Evolutionary conservation across 208 protist species (phyloP).

Genomic region (Crithidia thermophila): DNA sequence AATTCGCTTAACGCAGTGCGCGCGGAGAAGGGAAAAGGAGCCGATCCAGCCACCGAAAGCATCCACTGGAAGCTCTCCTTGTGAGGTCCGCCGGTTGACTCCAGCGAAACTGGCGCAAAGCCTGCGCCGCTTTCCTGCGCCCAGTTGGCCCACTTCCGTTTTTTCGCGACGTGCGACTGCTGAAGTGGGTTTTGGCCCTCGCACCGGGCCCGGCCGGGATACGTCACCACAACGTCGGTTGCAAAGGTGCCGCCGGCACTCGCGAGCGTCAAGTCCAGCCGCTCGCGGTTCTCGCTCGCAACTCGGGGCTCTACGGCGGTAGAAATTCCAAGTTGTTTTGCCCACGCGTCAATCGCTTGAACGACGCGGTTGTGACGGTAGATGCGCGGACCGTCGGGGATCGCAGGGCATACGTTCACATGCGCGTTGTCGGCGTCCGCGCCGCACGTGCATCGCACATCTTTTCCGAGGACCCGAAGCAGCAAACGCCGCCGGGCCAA

Average conservation of each 20-base stretch:
- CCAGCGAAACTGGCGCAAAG: constrained; percentile 32
- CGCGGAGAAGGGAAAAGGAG: constrained; percentile 21
- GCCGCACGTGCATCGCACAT: constrained; percentile 19
- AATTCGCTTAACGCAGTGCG: constrained; percentile 17
- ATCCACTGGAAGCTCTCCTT: constrained; percentile 30
- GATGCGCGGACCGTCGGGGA: constrained; percentile 10
- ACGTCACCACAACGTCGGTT: constrained; percentile 37
- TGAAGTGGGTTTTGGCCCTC: constrained; percentile 5
- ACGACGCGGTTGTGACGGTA: constrained; percentile 34
- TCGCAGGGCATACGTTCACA: constrained; percentile 31
- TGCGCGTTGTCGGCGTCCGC: constrained; percentile 31
- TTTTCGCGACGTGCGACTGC: constrained; percentile 8
- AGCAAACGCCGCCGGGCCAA: constrained; percentile 26
- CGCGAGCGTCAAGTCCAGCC: constrained; percentile 29
- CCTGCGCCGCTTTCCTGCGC: constrained; percentile 6
- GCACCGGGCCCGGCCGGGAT: constrained; percentile 15
- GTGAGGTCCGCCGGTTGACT: constrained; percentile 31
- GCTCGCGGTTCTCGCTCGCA: constrained; percentile 5
- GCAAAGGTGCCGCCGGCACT: constrained; percentile 10
- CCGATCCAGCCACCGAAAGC: neutral
- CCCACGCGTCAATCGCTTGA: constrained; percentile 19
- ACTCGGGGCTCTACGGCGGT: constrained; percentile 14
- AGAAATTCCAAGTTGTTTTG: constrained; percentile 18
- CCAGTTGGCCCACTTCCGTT: constrained; percentile 29
- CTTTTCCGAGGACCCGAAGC: constrained; percentile 16